Base-by-base conservation (phyloP, 441 rosid genomes). In the Aquilaria agallochum region DNA sequence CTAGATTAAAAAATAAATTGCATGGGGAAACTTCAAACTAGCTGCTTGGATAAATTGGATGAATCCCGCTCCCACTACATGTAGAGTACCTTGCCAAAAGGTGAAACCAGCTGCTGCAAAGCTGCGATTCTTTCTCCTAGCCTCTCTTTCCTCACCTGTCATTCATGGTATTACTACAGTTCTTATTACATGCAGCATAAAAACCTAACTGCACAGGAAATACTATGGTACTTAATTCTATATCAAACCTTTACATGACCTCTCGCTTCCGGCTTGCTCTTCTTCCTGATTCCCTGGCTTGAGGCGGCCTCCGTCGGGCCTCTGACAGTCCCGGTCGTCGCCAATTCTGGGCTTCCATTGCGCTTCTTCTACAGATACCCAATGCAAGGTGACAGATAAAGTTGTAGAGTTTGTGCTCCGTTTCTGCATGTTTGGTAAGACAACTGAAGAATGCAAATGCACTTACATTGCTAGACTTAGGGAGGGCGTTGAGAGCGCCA, bases 81-180 rank as follows among this genome's bases (percentile, higher is more conserved):
- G 27, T 20, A 20, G 27, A 20, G 27, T 20, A 88, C 98, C 96
- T 93, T 93, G 77, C 97, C 98, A 70, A 79, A 88, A 14, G 97
- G 98, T 55, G 97, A 90, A 30, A 93, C 98, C 58, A 90, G 80
- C 63, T 86, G 96, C 77, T 90, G 97, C 76, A 93, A 72, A n/a
- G 88, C 75, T 44, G 85, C 61, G 57, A 93, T 78, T 77, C 95
- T 64, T 63, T 93, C 96, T 53, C 98, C 98, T 11, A 90, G 68
- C 75, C 76, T 88, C 83, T 80, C 90, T 68, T 81, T 90, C 68
- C 80, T 82, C 31, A 64, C 81, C 92, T 84, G 69, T 8, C 2
- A 55, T 61, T 13, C 15, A 40, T 36, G 42, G 7, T 36, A 8
- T 20, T 20, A 20, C 27, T 20, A 20, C 27, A 20, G 27, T 20